Evolutionary conservation across 805 yeast species (phyloP).

Genomic region (Ogataea paraovalis): DNA sequence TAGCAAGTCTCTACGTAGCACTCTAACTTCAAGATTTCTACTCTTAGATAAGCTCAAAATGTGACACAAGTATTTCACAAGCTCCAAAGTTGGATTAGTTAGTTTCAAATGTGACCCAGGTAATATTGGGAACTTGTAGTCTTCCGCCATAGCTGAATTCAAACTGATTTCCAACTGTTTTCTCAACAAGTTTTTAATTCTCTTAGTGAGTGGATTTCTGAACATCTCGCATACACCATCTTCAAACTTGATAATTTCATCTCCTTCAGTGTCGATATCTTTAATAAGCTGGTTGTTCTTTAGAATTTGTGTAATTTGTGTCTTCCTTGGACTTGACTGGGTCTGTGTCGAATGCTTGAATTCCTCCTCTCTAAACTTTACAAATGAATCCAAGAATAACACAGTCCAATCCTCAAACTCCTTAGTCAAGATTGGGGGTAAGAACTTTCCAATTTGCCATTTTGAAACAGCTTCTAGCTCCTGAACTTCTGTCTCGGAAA

Average conservation of each 20-base stretch:
- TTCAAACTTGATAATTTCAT: conserved; percentile 19
- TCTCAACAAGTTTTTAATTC: conserved; percentile 61
- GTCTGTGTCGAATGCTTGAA: conserved; percentile 17
- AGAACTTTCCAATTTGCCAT: conserved; percentile 76
- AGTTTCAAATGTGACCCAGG: conserved; percentile 66
- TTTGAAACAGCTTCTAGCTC: conserved; percentile 46
- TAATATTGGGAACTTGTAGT: conserved; percentile 67
- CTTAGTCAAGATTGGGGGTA: conserved; percentile 70
- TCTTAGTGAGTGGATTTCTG: conserved; percentile 58
- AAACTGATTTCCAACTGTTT: conserved; percentile 71
- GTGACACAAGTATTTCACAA: conserved; percentile 72
- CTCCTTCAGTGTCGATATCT: conserved; percentile 8
- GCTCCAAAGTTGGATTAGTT: conserved; percentile 72
- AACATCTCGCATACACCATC: conserved; percentile 53
- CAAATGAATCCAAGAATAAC: conserved; percentile 66
- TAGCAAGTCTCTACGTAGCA: conserved; percentile 70
- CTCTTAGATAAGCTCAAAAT: conserved; percentile 63
- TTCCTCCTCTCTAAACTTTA: conserved; percentile 46
- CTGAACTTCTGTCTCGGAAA: conserved; percentile 42
- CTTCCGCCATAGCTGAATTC: conserved; percentile 50
- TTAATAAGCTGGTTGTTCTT: conserved; percentile 36
- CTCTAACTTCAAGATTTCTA: conserved; percentile 66
- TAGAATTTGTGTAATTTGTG: conserved; percentile 59
- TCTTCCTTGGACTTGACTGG: conserved; percentile 54
- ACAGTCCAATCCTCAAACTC: conserved; percentile 89